Evolutionary conservation across 352 stramenopile genomes (phyloP).

Genomic region (Pythium sp.): DNA sequence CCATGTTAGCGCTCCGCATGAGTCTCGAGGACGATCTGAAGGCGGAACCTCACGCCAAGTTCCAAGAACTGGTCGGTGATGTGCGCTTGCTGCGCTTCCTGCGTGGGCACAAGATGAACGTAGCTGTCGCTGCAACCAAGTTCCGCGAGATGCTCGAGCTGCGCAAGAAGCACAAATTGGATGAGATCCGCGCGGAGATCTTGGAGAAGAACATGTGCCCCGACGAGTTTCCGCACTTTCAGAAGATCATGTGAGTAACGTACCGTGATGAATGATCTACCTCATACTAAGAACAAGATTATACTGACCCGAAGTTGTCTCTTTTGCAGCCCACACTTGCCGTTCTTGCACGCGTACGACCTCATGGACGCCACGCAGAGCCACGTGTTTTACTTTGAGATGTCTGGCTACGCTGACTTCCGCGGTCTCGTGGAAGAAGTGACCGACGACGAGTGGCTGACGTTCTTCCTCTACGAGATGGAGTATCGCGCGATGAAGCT

Average conservation of each 20-base stretch:
- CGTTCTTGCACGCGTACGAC: constrained; percentile 64
- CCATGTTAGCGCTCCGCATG: constrained; percentile 43
- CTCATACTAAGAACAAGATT: too few species aligned
- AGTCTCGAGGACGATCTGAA: constrained; percentile 66
- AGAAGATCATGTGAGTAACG: constrained; percentile 56
- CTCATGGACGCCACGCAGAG: constrained; percentile 33
- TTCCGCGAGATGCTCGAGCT: constrained; percentile 66
- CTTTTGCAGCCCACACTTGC: constrained; percentile 35
- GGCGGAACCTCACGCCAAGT: constrained; percentile 30
- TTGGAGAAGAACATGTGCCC: constrained; percentile 39
- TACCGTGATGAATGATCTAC: background rate
- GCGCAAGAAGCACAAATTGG: constrained; percentile 52
- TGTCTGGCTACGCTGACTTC: constrained; percentile 63
- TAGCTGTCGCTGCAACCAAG: constrained; percentile 51
- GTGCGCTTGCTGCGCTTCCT: constrained; percentile 70
- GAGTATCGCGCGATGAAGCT: constrained; percentile 65
- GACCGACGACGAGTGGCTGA: constrained; percentile 64
- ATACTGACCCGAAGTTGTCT: background rate
- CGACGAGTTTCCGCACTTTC: constrained; percentile 59
- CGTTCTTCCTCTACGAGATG: constrained; percentile 74
- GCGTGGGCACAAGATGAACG: constrained; percentile 73
- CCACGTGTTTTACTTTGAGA: constrained; percentile 70
- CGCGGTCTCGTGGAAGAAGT: constrained; percentile 55
- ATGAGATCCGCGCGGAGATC: constrained; percentile 60
- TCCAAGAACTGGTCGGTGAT: constrained; percentile 51